These are phyloP conservation scores for Eucalyptus globulus DNA, from an alignment of 345 rosid species.

Conservation along the genomic window DNA sequence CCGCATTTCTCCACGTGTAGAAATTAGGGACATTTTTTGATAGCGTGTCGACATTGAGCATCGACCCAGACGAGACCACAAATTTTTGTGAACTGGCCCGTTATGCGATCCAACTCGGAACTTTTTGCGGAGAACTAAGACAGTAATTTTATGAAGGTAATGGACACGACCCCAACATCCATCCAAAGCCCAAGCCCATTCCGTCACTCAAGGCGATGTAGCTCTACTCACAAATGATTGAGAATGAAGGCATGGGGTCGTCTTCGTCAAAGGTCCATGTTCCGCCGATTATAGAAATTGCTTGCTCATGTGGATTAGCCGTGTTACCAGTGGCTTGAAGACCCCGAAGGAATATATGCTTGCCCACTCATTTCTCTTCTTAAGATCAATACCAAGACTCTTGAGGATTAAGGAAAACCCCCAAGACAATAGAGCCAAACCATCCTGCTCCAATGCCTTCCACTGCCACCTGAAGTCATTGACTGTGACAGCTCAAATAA, in stretches of 20 bases:
- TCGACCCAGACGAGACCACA: background rate
- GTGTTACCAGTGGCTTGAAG: background rate
- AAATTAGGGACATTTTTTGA: background rate
- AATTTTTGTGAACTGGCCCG: background rate
- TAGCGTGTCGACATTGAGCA: accelerated
- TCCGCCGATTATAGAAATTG: background rate
- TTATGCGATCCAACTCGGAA: background rate
- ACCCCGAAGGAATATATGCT: background rate
- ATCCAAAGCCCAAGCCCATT: background rate
- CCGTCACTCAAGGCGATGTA: background rate
- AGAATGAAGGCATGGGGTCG: background rate
- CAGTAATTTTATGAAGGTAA: background rate
- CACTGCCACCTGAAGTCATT: too few species aligned
- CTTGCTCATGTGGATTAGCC: background rate
- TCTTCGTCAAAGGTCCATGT: background rate
- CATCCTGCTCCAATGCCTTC: too few species aligned
- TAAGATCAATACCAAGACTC: too few species aligned
- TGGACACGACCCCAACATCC: background rate
- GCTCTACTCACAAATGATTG: background rate
- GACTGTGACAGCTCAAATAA: too few species aligned
- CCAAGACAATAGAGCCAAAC: too few species aligned
- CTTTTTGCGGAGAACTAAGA: background rate
- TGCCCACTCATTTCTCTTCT: background rate
- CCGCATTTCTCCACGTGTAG: background rate
- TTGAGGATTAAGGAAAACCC: too few species aligned